Percentiles rank a stretch among this genome's conserved stretches.
Conservation (phyloP, 2,329 filamentous ascomycete species). For the Pyrenochaeta sp. region DNA sequence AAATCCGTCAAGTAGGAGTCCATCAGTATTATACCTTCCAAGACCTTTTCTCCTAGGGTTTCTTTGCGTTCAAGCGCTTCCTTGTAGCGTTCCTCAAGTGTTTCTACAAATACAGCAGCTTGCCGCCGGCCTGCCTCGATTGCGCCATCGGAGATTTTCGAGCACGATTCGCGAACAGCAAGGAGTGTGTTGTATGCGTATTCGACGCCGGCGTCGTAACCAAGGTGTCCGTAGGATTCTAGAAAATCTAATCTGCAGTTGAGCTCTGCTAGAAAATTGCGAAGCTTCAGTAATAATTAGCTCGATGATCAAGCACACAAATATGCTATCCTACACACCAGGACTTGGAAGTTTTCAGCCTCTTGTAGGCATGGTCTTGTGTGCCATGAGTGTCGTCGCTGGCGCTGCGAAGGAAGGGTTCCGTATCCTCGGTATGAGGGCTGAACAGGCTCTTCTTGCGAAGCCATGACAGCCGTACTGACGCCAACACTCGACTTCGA, state of each 20-base stretch:
- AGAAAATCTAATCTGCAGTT: slow-evolving; percentile 87
- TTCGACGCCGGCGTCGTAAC: slow-evolving; percentile 83
- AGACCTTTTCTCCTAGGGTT: slow-evolving; percentile 89
- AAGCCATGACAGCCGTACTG: slow-evolving; percentile 46
- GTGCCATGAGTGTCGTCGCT: slow-evolving; percentile 59
- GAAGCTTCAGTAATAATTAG: slow-evolving; percentile 63
- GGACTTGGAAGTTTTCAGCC: slow-evolving; percentile 57
- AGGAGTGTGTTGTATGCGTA: slow-evolving; percentile 86
- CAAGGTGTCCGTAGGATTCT: slow-evolving; percentile 84
- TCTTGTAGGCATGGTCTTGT: slow-evolving; percentile 55
- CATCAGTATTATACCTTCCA: slow-evolving; percentile 84
- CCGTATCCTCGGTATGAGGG: slow-evolving; percentile 47
- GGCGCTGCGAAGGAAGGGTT: slow-evolving; percentile 44
- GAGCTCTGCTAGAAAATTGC: slow-evolving; percentile 83
- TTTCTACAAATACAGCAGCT: slow-evolving; percentile 90
- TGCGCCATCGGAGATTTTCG: slow-evolving; percentile 87
- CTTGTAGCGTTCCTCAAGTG: slow-evolving; percentile 85
- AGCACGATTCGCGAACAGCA: slow-evolving; percentile 86
- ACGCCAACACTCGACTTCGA: slow-evolving; percentile 29
- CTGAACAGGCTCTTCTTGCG: slow-evolving; percentile 55
- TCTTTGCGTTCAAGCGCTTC: slow-evolving; percentile 85
- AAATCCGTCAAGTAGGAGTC: slow-evolving; percentile 87
- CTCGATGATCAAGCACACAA: not conserved
- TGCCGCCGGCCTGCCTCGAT: slow-evolving; percentile 85
- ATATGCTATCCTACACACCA: slow-evolving; percentile 38